Conservation (phyloP, 139 green algal species). For the Chlamydomonas sphaeroides region DNA sequence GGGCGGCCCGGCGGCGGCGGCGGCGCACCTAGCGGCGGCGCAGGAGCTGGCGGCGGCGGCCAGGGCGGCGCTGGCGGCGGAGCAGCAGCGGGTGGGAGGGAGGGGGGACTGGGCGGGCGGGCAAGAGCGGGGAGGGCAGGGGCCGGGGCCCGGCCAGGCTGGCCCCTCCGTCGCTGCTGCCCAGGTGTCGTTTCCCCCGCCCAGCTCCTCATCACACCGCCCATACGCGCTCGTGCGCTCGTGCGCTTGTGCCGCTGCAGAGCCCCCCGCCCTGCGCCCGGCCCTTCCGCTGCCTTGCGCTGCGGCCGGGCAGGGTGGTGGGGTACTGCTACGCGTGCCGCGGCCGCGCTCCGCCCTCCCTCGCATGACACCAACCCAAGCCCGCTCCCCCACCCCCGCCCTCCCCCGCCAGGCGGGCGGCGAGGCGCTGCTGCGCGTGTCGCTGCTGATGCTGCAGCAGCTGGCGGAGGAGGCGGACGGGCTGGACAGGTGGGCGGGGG, state of each 20-base stretch:
- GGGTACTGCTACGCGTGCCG: too few relatives aligned
- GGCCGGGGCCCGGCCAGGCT: too few relatives aligned
- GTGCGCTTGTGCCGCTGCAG: too few relatives aligned
- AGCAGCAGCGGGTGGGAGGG: too few relatives aligned
- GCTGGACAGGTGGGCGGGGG: slow-evolving; percentile 39
- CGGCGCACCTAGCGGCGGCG: background rate
- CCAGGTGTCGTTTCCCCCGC: too few relatives aligned
- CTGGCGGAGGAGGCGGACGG: slow-evolving; percentile 57
- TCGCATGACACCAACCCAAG: background rate
- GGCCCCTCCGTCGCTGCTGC: too few relatives aligned
- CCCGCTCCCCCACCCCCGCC: background rate
- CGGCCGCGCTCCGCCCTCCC: background rate
- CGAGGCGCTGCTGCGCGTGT: slow-evolving; percentile 3
- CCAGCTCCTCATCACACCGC: too few relatives aligned
- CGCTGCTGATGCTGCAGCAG: slow-evolving; percentile 50
- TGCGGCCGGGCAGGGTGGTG: too few relatives aligned
- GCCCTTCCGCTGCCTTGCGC: background rate
- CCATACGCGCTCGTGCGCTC: too few relatives aligned
- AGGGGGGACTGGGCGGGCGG: too few relatives aligned
- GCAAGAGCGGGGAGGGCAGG: too few relatives aligned
- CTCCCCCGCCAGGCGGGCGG: background rate
- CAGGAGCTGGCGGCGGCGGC: slow-evolving; percentile 24
- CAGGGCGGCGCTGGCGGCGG: background rate
- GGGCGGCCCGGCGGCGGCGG: background rate
- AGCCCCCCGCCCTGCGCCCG: too few relatives aligned